A percentile compares a stretch with the other conserved stretches of the same genome.
These are phyloP conservation scores for Mycena pura DNA, from an alignment of 768 basidiomycete genomes.

Conservation along the genomic window DNA sequence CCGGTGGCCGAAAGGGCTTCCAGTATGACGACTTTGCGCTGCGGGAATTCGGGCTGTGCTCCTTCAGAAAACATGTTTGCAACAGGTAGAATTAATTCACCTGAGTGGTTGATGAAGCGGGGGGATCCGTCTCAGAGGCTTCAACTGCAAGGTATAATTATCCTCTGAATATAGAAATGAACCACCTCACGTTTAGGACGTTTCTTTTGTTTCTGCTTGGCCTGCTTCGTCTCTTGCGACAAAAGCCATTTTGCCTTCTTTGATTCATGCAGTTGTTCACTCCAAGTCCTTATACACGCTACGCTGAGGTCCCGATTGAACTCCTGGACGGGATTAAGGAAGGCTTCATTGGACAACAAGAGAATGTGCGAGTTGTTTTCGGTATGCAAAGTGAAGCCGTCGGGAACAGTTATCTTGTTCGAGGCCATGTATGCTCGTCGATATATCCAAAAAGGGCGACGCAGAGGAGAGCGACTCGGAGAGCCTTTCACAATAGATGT, in stretches of 20 bases:
- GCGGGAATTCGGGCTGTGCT: slow-evolving; percentile 51
- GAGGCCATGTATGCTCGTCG: slow-evolving; percentile 1
- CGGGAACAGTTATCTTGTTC: slow-evolving; percentile 46
- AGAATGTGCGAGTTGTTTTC: slow-evolving; percentile 86
- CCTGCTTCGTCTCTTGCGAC: slow-evolving; percentile 42
- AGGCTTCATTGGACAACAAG: slow-evolving; percentile 82
- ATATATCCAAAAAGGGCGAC: not conserved
- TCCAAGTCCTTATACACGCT: slow-evolving; percentile 90
- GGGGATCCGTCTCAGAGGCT: not conserved
- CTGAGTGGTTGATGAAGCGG: not conserved
- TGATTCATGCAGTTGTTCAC: slow-evolving; percentile 67
- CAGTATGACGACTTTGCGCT: slow-evolving; percentile 77
- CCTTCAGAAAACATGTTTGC: not conserved
- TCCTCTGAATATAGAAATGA: not conserved
- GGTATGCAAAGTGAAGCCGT: slow-evolving; percentile 79
- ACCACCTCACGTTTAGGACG: slow-evolving; percentile 26
- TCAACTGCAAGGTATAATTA: slow-evolving; percentile 3
- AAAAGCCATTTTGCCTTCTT: slow-evolving; percentile 69
- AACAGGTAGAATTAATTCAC: not conserved
- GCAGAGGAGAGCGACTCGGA: not conserved
- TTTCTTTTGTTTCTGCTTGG: slow-evolving; percentile 48
- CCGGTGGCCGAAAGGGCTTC: slow-evolving; percentile 98
- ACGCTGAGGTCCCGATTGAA: slow-evolving; percentile 96
- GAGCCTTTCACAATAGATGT: no score
- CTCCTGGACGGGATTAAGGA: slow-evolving; percentile 97